Evolutionary conservation across 176 grass and related monocot species (phyloP), one percentile per base, ranked within the genome.

Genomic region (Phragmites australis): DNA sequence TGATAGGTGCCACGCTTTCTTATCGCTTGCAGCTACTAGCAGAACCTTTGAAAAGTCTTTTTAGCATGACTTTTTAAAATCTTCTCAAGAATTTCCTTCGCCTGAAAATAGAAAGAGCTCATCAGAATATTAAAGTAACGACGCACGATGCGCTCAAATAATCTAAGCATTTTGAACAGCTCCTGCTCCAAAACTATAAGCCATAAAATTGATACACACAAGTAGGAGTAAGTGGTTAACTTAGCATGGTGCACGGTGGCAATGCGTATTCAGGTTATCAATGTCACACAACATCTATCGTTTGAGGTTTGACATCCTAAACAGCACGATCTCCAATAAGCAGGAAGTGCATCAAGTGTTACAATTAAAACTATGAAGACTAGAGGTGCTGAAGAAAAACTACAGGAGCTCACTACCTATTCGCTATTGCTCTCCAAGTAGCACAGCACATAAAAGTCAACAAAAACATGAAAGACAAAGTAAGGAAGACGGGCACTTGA

Each of bases 61-160:
- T 64, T 70, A 56, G 43, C 57, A 65, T 84, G 59, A 4, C 66
- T 73, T 74, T 21, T 49, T 56, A 91, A 23, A 55, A 74, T 80
- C 51, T 88, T 25, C 53, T 84, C 56, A 68, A 97, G 64, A 63
- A 91, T 89, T 88, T 91, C 85, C 74, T 89, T 90, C 55, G 90
- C 78, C 94, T 97, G 81, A 57, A 97, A 89, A 68, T 22, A 55
- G 43, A 26, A 37, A 69, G 15, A 74, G 8, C 8, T 68, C 52
- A 56, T 63, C 67, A 80, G 13, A 74, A 37, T 29, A 53, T 46
- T n/a, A 52, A n/a, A 79, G 51, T 7, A 16, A 2, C 42, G 77
- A 12, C 48, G 49, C 26, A 67, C 8, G 8, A 10, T 15, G n/a
- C n/a, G n/a, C n/a, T n/a, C n/a, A n/a, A 65, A 31, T 30, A 22